phyloP scores from a whole-genome alignment of 805 yeast genomes.

The Yamadazyma endophytica region DNA sequence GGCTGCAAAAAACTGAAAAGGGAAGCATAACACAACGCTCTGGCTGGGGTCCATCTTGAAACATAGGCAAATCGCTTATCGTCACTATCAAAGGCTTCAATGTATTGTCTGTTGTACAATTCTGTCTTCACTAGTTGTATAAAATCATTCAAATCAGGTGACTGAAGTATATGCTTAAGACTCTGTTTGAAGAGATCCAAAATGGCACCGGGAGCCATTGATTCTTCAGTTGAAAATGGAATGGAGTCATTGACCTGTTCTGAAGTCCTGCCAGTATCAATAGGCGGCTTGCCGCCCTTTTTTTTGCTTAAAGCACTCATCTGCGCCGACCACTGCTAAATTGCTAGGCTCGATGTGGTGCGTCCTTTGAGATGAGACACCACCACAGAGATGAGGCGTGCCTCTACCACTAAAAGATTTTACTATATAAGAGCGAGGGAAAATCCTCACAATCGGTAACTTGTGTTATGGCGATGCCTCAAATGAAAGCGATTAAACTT shows the following conservation, averaged over 20 bases:
- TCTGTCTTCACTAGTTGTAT: constrained; percentile 71
- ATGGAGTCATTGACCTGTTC: constrained; percentile 14
- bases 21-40: constrained; percentile 71
- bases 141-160: constrained; percentile 32
- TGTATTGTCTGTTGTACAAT: constrained; percentile 66
- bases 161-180: constrained; percentile 29
- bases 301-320: constrained; percentile 4
- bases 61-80: constrained; percentile 72
- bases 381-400: too few relatives aligned
- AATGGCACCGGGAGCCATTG: constrained; percentile 32
- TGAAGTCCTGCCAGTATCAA: too few relatives aligned
- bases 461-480: constrained; percentile 51
- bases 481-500: constrained; percentile 26
- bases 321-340: too few relatives aligned
- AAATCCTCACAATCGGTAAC: constrained; percentile 27
- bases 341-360: too few relatives aligned
- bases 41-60: constrained; percentile 80
- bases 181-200: constrained; percentile 31
- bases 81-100: constrained; percentile 61
- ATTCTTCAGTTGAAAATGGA: constrained; percentile 29
- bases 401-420: too few relatives aligned
- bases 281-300: constrained; percentile 1
- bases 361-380: too few relatives aligned
- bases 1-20: constrained; percentile 52
- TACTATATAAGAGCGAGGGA: too few relatives aligned